phyloP scores from a whole-genome alignment of 345 rosid species.

The Brassica carinata region DNA sequence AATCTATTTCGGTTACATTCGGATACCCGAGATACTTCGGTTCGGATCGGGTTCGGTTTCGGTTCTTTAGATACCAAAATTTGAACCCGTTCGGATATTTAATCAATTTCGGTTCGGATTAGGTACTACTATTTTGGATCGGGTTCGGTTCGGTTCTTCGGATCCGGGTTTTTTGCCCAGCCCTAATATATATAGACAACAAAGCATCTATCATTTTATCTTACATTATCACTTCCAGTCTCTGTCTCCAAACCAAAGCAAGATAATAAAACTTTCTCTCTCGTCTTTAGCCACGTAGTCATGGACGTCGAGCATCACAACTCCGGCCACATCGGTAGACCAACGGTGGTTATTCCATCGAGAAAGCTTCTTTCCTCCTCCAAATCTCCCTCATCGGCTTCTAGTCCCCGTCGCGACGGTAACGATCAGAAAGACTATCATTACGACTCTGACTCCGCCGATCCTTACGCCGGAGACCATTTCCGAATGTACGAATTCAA shows the following conservation, averaged over 20 bases:
- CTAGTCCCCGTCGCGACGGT: conserved; percentile 32
- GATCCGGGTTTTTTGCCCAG: no score
- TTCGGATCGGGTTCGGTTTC: no score
- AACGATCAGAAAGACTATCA: conserved; percentile 18
- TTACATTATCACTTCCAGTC: conserved; percentile 2
- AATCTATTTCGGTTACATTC: no score
- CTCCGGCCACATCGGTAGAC: conserved; percentile 37
- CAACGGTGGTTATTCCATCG: conserved; percentile 62
- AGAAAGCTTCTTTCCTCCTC: conserved; percentile 51
- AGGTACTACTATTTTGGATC: no score
- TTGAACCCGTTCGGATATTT: no score
- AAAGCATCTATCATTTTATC: conserved; percentile 10
- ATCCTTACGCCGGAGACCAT: conserved; percentile 76
- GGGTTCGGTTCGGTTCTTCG: no score
- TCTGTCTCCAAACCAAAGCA: conserved; percentile 1
- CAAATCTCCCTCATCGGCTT: conserved; percentile 16
- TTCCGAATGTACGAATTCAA: conserved; percentile 95
- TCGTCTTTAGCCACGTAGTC: conserved; percentile 20
- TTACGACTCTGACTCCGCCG: conserved; percentile 45
- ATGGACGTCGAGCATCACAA: conserved; percentile 64
- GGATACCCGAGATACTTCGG: no score
- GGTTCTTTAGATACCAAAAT: no score
- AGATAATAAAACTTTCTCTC: neutral
- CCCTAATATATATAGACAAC: conserved; percentile 18
- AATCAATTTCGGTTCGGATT: no score